A percentile compares a stretch with the other conserved stretches of the same genome.
These are phyloP conservation scores for Panaeolus papilionaceus DNA, from an alignment of 768 basidiomycete genomes.

Conservation along the genomic window DNA sequence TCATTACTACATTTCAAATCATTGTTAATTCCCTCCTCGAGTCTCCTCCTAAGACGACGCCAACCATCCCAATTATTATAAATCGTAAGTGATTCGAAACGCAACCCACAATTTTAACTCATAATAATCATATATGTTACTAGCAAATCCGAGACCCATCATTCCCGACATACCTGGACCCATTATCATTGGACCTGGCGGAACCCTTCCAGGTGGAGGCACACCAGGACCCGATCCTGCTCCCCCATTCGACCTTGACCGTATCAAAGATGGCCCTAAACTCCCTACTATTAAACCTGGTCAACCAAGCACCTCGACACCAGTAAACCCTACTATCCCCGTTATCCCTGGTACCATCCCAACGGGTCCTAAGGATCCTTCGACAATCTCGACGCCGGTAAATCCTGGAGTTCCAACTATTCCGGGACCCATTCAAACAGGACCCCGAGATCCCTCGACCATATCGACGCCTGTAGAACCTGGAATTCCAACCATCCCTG, in stretches of 20 bases:
- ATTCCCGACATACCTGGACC: neutral
- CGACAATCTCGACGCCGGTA: neutral
- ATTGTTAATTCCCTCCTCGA: neutral
- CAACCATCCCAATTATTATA: neutral
- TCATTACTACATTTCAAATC: neutral
- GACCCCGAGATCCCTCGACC: neutral
- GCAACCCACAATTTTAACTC: neutral
- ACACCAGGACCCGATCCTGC: neutral
- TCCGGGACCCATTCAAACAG: neutral
- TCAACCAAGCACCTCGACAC: neutral
- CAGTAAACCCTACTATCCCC: neutral
- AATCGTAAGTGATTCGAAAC: neutral
- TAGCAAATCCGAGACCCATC: neutral
- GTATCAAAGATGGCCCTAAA: neutral
- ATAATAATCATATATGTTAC: neutral
- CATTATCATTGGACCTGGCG: neutral
- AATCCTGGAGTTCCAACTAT: neutral
- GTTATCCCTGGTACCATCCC: neutral
- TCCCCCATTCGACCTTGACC: neutral
- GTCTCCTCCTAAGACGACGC: neutral
- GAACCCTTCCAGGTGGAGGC: neutral
- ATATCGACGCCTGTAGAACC: neutral
- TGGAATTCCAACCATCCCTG: neutral
- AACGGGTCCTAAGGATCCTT: neutral
- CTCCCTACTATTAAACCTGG: neutral